Conservation (phyloP, 148 eudicot species). For the Nyssa sinensis region DNA sequence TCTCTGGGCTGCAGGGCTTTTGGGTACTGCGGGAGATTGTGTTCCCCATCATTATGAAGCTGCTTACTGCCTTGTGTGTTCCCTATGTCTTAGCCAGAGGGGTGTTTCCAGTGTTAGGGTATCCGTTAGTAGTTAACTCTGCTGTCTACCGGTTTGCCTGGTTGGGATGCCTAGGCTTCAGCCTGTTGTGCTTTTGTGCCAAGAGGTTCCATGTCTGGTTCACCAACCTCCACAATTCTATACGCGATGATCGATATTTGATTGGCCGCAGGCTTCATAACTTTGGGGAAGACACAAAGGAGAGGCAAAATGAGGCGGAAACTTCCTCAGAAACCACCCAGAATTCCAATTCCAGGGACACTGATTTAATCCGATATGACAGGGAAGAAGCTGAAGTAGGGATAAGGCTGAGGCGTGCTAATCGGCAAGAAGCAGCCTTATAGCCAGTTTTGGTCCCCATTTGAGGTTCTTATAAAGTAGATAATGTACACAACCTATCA, state of each 20-base stretch:
- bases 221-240: constrained; percentile 95
- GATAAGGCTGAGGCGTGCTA: constrained; percentile 60
- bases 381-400: constrained; percentile 57
- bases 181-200: constrained; percentile 74
- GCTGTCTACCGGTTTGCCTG: constrained; percentile 95
- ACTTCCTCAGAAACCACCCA: constrained; percentile 25
- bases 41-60: constrained; percentile 77
- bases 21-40: constrained; percentile 98
- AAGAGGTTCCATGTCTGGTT: constrained; percentile 96
- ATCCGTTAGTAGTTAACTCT: constrained; percentile 83
- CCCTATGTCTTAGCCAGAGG: constrained; percentile 95
- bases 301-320: constrained; percentile 21
- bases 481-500: too few relatives aligned
- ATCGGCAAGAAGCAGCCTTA: constrained; percentile 46
- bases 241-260: constrained; percentile 89
- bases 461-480: too few relatives aligned
- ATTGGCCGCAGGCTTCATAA: constrained; percentile 93
- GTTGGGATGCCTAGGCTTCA: constrained; percentile 81
- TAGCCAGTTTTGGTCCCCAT: too few relatives aligned
- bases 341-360: constrained; percentile 18
- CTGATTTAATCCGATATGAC: constrained; percentile 22
- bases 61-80: constrained; percentile 89
- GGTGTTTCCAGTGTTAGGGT: constrained; percentile 81
- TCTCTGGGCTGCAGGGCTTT: constrained; percentile 82
- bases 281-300: constrained; percentile 54